phyloP scores from a whole-genome alignment of 75 land plant species.

The Picea glauca region DNA sequence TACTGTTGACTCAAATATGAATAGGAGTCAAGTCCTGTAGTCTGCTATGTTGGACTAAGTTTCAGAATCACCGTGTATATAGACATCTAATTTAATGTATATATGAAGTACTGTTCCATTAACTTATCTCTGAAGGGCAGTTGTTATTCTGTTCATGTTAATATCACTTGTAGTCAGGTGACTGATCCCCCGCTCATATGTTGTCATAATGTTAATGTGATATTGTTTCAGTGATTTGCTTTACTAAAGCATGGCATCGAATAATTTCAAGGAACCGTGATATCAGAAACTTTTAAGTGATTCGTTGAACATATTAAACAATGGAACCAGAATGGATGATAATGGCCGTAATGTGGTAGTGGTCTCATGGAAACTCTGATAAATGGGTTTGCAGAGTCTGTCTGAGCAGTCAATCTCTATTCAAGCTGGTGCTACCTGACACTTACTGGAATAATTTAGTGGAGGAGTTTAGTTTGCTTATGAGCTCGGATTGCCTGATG shows the following conservation, averaged over 20 bases:
- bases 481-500: neutral
- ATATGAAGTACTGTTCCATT: no score
- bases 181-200: neutral
- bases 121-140: neutral
- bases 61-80: no score
- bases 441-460: neutral
- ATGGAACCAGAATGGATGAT: neutral
- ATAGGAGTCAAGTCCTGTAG: neutral
- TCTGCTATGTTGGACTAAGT: neutral
- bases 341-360: neutral
- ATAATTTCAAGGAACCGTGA: neutral
- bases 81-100: no score
- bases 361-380: neutral
- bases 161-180: neutral
- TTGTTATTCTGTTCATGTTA: neutral
- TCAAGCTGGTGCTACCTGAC: neutral
- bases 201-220: neutral
- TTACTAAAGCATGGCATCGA: neutral
- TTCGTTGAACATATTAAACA: neutral
- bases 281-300: neutral
- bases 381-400: neutral
- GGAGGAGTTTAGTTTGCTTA: neutral
- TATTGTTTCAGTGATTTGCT: neutral
- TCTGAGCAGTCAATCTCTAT: neutral
- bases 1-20: neutral